These are phyloP conservation scores for Spongospora subterranea DNA, from an alignment of 208 protist species.

Conservation along the genomic window DNA sequence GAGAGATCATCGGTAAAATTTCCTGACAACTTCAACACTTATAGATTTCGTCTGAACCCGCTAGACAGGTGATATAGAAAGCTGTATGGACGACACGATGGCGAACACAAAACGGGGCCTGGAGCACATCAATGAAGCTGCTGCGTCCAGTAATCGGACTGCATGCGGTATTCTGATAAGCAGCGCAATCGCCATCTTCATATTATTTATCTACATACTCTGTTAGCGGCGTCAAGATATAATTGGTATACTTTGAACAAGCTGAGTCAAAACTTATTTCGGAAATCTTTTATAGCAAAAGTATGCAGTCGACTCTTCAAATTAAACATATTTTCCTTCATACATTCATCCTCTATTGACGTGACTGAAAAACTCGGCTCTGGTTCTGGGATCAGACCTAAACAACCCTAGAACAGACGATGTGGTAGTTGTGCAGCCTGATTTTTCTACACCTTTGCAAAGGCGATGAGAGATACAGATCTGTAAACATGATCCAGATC, in stretches of 20 bases:
- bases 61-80: neutral
- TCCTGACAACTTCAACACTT: neutral
- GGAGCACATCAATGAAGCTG: neutral
- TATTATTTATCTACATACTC: too few species aligned
- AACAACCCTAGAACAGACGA: constrained; percentile 13
- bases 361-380: constrained; percentile 54
- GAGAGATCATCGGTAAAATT: neutral
- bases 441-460: neutral
- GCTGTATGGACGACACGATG: neutral
- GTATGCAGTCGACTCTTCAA: too few species aligned
- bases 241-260: too few species aligned
- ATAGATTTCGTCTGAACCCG: neutral
- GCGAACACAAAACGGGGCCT: neutral
- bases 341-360: neutral
- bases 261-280: too few species aligned
- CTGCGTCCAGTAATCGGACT: neutral
- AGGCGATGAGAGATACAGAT: neutral
- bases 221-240: too few species aligned
- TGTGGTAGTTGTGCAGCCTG: constrained; percentile 10
- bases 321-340: too few species aligned
- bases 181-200: neutral
- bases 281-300: too few species aligned
- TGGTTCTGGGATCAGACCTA: neutral
- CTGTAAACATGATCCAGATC: neutral
- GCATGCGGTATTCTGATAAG: neutral